These are phyloP conservation scores for Aspergillus quadrilineatus DNA, from an alignment of 2,329 filamentous ascomycete genomes.

Conservation along the genomic window DNA sequence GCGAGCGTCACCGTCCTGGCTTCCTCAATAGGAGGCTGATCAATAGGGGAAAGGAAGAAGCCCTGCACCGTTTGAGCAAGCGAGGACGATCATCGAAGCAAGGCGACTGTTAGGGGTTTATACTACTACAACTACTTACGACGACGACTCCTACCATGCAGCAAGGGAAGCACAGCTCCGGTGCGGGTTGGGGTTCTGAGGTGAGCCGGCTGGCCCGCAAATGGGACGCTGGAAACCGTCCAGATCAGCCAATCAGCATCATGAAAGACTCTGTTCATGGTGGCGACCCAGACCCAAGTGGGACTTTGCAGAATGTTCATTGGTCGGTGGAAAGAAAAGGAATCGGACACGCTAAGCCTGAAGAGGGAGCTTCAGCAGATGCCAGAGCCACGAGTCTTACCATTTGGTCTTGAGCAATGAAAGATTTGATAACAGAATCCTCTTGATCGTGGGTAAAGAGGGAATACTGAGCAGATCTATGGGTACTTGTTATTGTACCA, in stretches of 20 bases:
- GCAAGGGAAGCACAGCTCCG: constrained; percentile 1
- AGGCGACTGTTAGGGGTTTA: constrained; percentile 11
- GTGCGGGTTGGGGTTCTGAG: constrained; percentile 1
- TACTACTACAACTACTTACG: background rate
- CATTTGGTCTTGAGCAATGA: background rate
- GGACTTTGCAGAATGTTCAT: constrained; percentile 5
- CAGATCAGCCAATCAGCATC: constrained; percentile 10
- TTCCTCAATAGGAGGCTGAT: background rate
- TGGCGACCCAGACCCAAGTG: constrained; percentile 4
- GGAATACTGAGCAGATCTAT: background rate
- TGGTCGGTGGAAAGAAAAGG: constrained; percentile 14
- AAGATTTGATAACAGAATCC: constrained; percentile 8
- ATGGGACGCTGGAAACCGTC: constrained; percentile 1
- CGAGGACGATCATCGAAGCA: constrained; percentile 3
- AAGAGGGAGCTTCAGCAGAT: constrained; percentile 40
- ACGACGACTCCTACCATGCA: background rate
- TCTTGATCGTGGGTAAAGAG: background rate
- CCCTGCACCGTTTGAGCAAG: background rate
- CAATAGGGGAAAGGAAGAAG: background rate
- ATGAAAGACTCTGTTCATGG: background rate
- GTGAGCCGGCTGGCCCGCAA: background rate
- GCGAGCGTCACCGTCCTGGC: background rate
- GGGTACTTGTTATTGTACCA: background rate
- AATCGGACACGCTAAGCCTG: constrained; percentile 26
- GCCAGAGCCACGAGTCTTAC: background rate